phyloP scores from a whole-genome alignment of 345 rosid genomes.

The Litchi chinensis region DNA sequence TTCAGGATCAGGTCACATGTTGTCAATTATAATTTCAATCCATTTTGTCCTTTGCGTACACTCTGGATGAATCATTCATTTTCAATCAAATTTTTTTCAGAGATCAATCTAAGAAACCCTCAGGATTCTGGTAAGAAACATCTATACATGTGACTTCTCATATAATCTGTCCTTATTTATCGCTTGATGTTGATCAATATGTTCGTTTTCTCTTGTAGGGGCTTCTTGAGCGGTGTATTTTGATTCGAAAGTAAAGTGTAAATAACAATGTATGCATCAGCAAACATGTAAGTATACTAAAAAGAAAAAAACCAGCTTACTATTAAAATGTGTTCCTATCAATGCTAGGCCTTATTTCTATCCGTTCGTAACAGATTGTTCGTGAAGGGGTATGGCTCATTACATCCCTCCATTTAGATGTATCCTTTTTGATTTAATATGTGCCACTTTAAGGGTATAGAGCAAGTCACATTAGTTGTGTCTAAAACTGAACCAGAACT shows the following conservation, averaged over 20 bases:
- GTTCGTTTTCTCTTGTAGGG: constrained; percentile 44
- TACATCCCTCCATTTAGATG: too few relatives aligned
- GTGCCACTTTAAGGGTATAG: background rate
- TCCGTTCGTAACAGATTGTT: too few relatives aligned
- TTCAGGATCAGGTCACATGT: too few relatives aligned
- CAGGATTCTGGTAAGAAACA: constrained; percentile 68
- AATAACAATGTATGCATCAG: background rate
- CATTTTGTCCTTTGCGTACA: background rate
- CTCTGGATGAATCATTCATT: constrained; percentile 3
- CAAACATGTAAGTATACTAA: background rate
- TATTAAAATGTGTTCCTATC: too few relatives aligned
- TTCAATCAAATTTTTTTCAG: constrained; percentile 31
- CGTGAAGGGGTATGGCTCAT: too few relatives aligned
- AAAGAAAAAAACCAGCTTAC: too few relatives aligned
- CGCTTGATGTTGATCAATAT: background rate
- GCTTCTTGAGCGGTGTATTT: constrained; percentile 55
- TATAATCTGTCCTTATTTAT: background rate
- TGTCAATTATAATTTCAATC: background rate
- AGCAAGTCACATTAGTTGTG: background rate
- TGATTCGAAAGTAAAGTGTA: constrained; percentile 18
- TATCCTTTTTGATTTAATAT: too few relatives aligned
- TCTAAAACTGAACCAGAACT: background rate
- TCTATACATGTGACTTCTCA: background rate
- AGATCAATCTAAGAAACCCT: constrained; percentile 52
- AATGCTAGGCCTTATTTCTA: too few relatives aligned